Conservation (phyloP, 306 rosid species). For the Echinosophora koreensis region DNA sequence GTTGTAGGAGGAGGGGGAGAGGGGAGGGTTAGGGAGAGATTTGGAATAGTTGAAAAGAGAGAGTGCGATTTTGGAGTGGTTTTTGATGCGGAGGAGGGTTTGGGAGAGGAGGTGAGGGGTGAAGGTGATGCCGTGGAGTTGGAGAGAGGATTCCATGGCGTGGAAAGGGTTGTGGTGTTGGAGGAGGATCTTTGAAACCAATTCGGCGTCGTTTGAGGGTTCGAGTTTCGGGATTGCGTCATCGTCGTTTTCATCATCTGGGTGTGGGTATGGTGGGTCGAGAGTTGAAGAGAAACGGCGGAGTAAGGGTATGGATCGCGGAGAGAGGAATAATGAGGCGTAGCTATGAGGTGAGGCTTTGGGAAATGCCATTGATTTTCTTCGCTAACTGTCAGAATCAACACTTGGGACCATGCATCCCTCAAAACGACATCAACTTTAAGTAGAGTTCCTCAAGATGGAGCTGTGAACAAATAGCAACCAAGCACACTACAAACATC, state of each 20-base stretch:
- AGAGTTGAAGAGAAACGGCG: constrained; percentile 36
- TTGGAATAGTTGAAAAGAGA: constrained; percentile 76
- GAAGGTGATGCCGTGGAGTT: constrained; percentile 79
- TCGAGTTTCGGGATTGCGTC: constrained; percentile 45
- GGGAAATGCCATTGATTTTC: background rate
- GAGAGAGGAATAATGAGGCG: background rate
- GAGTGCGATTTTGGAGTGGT: constrained; percentile 81
- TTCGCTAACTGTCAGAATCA: too few relatives aligned
- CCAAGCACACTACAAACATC: too few relatives aligned
- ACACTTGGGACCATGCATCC: too few relatives aligned
- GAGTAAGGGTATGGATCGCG: background rate
- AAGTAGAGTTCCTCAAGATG: too few relatives aligned
- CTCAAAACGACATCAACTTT: too few relatives aligned
- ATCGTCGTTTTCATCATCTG: background rate
- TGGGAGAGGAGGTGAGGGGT: constrained; percentile 67
- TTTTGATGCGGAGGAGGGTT: constrained; percentile 73
- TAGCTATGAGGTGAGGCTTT: background rate
- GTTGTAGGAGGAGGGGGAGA: constrained; percentile 62
- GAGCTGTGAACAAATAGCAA: too few relatives aligned
- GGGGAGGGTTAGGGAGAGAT: constrained; percentile 66
- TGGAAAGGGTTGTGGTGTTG: constrained; percentile 93
- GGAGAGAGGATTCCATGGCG: constrained; percentile 73
- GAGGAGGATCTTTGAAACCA: constrained; percentile 64
- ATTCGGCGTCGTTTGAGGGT: constrained; percentile 66
- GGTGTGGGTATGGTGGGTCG: background rate